Percentiles rank a stretch among this genome's conserved stretches.
phyloP scores from a whole-genome alignment of 2,329 filamentous ascomycete species.

The Nannizziopsis barbatae region DNA sequence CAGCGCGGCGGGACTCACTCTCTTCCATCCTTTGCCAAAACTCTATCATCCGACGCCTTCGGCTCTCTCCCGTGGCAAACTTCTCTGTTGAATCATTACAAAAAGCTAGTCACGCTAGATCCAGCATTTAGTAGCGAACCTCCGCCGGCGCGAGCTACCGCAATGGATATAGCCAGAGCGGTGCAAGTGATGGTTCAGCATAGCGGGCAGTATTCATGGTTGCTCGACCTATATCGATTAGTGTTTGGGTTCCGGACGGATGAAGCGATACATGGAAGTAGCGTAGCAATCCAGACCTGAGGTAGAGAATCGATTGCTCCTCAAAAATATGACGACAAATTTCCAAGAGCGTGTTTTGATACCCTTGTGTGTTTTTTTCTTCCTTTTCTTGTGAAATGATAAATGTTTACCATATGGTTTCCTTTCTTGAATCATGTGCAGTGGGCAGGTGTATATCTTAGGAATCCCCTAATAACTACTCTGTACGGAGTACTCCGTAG shows the following conservation, averaged over 20 bases:
- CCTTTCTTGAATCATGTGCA: no score
- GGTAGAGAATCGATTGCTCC: background rate
- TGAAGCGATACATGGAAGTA: constrained; percentile 59
- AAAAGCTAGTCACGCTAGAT: constrained; percentile 65
- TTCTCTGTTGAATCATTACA: constrained; percentile 65
- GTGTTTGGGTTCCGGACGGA: constrained; percentile 79
- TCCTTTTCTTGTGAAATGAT: no score
- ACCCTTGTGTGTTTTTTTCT: background rate
- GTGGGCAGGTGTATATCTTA: no score
- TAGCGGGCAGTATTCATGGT: constrained; percentile 62
- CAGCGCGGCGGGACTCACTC: constrained; percentile 47
- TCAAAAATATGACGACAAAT: background rate
- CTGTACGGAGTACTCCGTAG: no score
- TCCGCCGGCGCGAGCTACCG: constrained; percentile 33
- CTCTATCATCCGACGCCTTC: constrained; percentile 65
- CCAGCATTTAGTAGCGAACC: constrained; percentile 47
- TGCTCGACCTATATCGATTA: constrained; percentile 68
- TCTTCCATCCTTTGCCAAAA: constrained; percentile 65
- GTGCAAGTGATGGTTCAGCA: constrained; percentile 60
- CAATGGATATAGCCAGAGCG: constrained; percentile 68
- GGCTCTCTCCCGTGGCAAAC: constrained; percentile 60
- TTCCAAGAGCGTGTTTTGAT: constrained; percentile 3
- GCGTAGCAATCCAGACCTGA: constrained; percentile 35
- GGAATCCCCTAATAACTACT: no score
- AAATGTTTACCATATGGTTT: no score